Evolutionary conservation across 2,329 filamentous ascomycete genomes (phyloP).

Genomic region (Colletotrichum sp.): DNA sequence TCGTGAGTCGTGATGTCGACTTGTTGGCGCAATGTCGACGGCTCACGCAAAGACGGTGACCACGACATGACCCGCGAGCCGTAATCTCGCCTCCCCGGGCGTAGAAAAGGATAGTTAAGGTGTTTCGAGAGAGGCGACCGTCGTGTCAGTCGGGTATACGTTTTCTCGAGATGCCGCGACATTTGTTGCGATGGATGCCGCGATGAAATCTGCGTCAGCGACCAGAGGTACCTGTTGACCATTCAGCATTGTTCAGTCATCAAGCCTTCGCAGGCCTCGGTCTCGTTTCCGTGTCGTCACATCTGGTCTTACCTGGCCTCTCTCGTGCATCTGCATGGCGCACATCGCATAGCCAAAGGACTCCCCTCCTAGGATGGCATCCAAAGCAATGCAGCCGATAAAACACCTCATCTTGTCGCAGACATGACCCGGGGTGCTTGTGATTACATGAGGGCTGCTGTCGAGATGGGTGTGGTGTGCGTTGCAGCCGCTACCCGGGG

Average conservation of each 20-base stretch:
- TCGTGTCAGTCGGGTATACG: not conserved
- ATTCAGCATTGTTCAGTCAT: not conserved
- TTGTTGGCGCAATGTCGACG: not conserved
- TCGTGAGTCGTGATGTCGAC: not conserved
- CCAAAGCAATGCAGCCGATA: not conserved
- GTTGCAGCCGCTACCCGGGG: not conserved
- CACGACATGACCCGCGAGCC: not conserved
- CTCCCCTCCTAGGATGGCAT: not conserved
- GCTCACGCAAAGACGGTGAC: not conserved
- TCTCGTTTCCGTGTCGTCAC: not conserved
- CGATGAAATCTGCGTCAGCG: not conserved
- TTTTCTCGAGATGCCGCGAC: not conserved
- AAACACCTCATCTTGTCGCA: not conserved
- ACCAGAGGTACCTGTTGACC: not conserved
- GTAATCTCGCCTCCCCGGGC: not conserved
- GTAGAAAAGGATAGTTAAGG: fast-evolving
- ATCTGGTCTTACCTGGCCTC: not conserved
- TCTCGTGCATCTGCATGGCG: not conserved
- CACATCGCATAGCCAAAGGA: not conserved
- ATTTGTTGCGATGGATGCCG: not conserved
- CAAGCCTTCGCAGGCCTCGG: not conserved
- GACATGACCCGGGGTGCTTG: not conserved
- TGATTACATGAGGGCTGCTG: not conserved
- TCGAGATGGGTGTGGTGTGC: not conserved
- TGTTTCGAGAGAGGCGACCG: not conserved